phyloP scores from a whole-genome alignment of 2,329 filamentous ascomycete species.

The Neonectria coccinea region DNA sequence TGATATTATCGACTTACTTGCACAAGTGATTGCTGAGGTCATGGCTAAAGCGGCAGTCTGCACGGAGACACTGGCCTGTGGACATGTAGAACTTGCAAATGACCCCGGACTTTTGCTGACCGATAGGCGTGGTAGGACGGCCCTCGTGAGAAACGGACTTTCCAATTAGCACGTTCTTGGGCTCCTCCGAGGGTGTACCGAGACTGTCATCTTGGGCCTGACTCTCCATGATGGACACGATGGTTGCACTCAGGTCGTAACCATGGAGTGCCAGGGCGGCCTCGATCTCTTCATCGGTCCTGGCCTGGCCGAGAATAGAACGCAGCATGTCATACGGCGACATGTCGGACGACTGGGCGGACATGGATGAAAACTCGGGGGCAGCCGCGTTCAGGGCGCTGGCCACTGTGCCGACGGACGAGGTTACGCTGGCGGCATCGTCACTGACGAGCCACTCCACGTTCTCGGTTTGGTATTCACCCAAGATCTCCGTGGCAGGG shows the following conservation, averaged over 20 bases:
- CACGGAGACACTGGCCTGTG: constrained; percentile 92
- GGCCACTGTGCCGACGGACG: constrained; percentile 72
- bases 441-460: constrained; percentile 98
- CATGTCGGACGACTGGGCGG: constrained; percentile 84
- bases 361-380: constrained; percentile 76
- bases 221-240: constrained; percentile 87
- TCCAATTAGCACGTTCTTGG: constrained; percentile 81
- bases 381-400: constrained; percentile 82
- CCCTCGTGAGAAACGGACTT: constrained; percentile 86
- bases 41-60: constrained; percentile 97
- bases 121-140: constrained; percentile 80
- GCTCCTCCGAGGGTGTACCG: constrained; percentile 60
- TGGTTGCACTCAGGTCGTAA: constrained; percentile 93
- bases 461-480: constrained; percentile 91
- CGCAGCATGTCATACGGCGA: constrained; percentile 97
- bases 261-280: constrained; percentile 87
- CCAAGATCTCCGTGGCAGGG: constrained; percentile 86
- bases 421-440: constrained; percentile 82
- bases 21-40: constrained; percentile 95
- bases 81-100: constrained; percentile 98
- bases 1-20: constrained; percentile 76
- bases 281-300: constrained; percentile 94
- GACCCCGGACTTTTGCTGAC: constrained; percentile 83
- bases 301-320: constrained; percentile 89
- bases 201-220: constrained; percentile 59